These are phyloP conservation scores for Tulasnella sp. DNA, from an alignment of 768 basidiomycete genomes.

Conservation along the genomic window DNA sequence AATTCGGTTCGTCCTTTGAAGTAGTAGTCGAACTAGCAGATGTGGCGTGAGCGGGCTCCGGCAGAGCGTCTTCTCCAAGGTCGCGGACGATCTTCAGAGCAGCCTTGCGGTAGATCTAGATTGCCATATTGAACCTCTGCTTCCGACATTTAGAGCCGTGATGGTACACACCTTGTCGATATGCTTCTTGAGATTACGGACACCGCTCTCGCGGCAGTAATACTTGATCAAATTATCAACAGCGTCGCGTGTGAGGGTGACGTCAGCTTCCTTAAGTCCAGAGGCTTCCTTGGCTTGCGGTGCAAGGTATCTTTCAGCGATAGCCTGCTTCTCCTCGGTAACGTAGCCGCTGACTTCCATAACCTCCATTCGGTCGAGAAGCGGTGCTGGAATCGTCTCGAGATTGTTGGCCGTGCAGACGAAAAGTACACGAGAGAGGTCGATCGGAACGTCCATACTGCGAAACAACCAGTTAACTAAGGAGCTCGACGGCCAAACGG, in stretches of 20 bases:
- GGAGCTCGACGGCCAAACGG: background rate
- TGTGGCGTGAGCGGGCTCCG: slow-evolving; percentile 42
- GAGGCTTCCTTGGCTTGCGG: slow-evolving; percentile 90
- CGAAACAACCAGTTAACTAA: background rate
- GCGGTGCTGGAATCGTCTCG: slow-evolving; percentile 86
- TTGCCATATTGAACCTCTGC: background rate
- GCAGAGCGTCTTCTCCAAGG: slow-evolving; percentile 74
- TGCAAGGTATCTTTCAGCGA: slow-evolving; percentile 76
- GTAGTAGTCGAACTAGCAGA: background rate
- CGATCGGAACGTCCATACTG: slow-evolving; percentile 94
- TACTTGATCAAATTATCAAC: slow-evolving; percentile 89
- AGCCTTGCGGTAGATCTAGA: slow-evolving; percentile 90
- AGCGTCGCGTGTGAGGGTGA: slow-evolving; percentile 60
- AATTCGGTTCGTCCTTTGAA: background rate
- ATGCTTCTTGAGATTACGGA: slow-evolving; percentile 93
- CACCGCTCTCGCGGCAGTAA: slow-evolving; percentile 95
- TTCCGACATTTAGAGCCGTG: background rate
- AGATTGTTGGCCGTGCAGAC: slow-evolving; percentile 97
- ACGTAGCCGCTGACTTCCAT: slow-evolving; percentile 93
- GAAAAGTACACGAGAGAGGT: slow-evolving; percentile 90
- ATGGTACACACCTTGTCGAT: slow-evolving; percentile 72
- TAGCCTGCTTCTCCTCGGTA: slow-evolving; percentile 81
- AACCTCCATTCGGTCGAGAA: slow-evolving; percentile 94
- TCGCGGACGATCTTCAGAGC: slow-evolving; percentile 85
- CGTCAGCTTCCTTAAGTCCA: slow-evolving; percentile 76